Conservation (phyloP, 1,139 yeast species). For the Yamadazyma epiphylla region DNA sequence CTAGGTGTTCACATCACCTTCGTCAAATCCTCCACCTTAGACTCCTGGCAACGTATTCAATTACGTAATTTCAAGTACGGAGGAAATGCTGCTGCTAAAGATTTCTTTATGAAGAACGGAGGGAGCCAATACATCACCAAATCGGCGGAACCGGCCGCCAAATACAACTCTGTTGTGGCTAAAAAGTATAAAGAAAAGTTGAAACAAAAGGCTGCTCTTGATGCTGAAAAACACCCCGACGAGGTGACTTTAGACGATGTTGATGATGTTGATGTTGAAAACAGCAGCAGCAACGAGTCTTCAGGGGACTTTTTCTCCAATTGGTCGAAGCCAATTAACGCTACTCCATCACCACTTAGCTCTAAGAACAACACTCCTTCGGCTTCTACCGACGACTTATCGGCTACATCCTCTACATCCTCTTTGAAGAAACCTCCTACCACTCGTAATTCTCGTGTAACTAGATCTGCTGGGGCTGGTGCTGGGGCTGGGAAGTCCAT, state of each 20-base stretch:
- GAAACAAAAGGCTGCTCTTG: constrained; percentile 62
- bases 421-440: constrained; percentile 17
- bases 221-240: constrained; percentile 67
- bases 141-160: constrained; percentile 61
- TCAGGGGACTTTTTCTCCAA: constrained; percentile 81
- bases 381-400: constrained; percentile 36
- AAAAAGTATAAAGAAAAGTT: constrained; percentile 74
- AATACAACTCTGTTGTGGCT: constrained; percentile 80
- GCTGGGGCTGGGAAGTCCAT: constrained; percentile 34
- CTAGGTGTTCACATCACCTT: constrained; percentile 49
- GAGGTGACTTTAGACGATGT: constrained; percentile 58
- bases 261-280: constrained; percentile 34
- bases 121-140: constrained; percentile 62
- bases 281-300: constrained; percentile 24
- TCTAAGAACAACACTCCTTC: constrained; percentile 50
- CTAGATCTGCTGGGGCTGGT: constrained; percentile 15
- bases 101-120: constrained; percentile 78
- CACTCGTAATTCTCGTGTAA: constrained; percentile 9
- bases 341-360: constrained; percentile 48
- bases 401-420: constrained; percentile 22
- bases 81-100: constrained; percentile 84
- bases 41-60: constrained; percentile 85
- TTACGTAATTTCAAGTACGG: constrained; percentile 88
- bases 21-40: constrained; percentile 88
- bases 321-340: constrained; percentile 74